Percentiles rank a stretch among this genome's conserved stretches.
phyloP scores from a whole-genome alignment of 441 rosid genomes.

The Brassica hybrid region DNA sequence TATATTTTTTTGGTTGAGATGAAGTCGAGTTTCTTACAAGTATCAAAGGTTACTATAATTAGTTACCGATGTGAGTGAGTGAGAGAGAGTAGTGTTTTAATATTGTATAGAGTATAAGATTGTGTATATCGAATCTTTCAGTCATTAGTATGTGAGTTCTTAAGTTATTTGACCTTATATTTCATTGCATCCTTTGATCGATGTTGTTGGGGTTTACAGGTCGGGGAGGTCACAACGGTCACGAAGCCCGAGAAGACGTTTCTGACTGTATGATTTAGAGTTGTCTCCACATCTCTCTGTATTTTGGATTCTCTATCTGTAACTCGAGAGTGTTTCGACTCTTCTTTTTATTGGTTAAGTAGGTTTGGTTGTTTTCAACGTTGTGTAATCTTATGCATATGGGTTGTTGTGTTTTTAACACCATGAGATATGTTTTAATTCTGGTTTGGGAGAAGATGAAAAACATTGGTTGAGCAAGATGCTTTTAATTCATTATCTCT shows the following conservation, averaged over 20 bases:
- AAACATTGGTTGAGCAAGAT: conserved; percentile 10
- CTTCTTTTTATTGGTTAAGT: not conserved
- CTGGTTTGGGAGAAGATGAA: conserved; percentile 11
- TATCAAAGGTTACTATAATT: conserved; percentile 7
- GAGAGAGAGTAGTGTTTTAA: not conserved
- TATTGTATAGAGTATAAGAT: not conserved
- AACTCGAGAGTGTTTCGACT: not conserved
- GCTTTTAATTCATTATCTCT: not conserved
- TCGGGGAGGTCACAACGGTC: conserved; percentile 75
- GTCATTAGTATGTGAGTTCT: not conserved
- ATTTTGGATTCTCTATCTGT: not conserved
- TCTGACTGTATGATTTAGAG: not conserved
- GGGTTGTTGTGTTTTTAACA: conserved; percentile 25
- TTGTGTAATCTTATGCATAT: conserved; percentile 24
- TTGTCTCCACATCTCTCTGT: not conserved
- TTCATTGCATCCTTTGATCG: conserved; percentile 8
- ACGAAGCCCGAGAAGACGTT: conserved; percentile 37
- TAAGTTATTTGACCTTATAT: not conserved
- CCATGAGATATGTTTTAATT: conserved; percentile 36
- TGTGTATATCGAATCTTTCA: not conserved
- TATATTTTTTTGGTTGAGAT: not conserved
- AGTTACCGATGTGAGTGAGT: not conserved
- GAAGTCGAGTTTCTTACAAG: conserved; percentile 3
- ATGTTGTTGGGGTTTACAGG: conserved; percentile 42
- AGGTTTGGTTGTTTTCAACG: not conserved